Conservation (phyloP, 1,284 basidiomycete species). For the Cystobasidiaceae sp. region DNA sequence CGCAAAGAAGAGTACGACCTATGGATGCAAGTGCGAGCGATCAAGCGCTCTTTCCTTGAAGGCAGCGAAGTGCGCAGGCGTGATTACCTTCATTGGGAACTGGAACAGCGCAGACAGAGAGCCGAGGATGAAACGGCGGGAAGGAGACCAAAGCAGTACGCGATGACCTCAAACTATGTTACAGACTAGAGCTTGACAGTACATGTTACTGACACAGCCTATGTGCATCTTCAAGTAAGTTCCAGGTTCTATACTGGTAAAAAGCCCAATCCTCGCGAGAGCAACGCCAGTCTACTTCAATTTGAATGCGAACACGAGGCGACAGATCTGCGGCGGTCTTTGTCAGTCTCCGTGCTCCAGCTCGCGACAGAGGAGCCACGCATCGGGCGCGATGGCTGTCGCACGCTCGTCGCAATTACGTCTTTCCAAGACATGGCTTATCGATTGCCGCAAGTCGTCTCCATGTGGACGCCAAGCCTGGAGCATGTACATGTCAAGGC, state of each 20-base stretch:
- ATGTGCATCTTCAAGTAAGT: neutral
- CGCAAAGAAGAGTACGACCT: slow-evolving; percentile 21
- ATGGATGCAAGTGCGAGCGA: slow-evolving; percentile 21
- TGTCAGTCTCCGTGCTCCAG: too few species aligned
- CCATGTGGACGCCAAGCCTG: too few species aligned
- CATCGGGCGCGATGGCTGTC: too few species aligned
- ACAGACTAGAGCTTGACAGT: neutral
- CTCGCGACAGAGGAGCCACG: too few species aligned
- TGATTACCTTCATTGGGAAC: slow-evolving; percentile 19
- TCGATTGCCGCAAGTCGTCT: too few species aligned
- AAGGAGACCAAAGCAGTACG: slow-evolving; percentile 4
- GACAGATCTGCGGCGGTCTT: neutral
- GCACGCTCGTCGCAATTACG: too few species aligned
- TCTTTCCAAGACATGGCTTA: too few species aligned
- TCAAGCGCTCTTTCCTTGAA: slow-evolving; percentile 17
- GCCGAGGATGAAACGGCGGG: slow-evolving; percentile 15
- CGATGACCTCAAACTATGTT: neutral
- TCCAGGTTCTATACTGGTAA: slow-evolving; percentile 16
- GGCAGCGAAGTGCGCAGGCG: neutral
- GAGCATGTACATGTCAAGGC: too few species aligned
- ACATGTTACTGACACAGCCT: neutral
- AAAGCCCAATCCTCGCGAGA: neutral
- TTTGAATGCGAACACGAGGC: too few species aligned
- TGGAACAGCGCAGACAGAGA: slow-evolving; percentile 2
- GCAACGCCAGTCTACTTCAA: too few species aligned